Percentiles rank a stretch among this genome's conserved stretches.
phyloP scores from a whole-genome alignment of 257 asterid species.

The Lycium ferocissimum region DNA sequence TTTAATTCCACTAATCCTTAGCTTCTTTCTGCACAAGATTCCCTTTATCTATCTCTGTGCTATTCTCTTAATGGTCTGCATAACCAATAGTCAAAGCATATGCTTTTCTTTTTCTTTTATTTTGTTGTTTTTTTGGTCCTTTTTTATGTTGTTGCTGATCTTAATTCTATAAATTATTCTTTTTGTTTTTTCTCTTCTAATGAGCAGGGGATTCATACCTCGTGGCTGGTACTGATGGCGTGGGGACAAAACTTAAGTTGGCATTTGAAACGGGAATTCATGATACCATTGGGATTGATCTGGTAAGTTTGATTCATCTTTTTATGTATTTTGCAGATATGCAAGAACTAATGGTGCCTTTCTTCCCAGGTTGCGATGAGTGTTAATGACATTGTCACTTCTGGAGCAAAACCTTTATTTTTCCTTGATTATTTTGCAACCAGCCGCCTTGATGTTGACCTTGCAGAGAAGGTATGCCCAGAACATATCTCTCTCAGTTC shows the following conservation, averaged over 20 bases:
- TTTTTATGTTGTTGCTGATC: not conserved
- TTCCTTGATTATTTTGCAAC: constrained; percentile 98
- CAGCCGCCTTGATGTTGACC: constrained; percentile 87
- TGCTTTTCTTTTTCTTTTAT: not conserved
- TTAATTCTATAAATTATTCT: not conserved
- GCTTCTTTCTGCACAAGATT: not conserved
- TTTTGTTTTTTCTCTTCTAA: constrained; percentile 18
- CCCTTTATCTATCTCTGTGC: not conserved
- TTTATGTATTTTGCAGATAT: not conserved
- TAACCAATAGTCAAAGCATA: not conserved
- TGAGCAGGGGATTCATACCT: constrained; percentile 83
- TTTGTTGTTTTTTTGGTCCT: not conserved
- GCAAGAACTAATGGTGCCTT: constrained; percentile 26
- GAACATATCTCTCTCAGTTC: not conserved
- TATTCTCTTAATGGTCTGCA: not conserved
- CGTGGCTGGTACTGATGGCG: constrained; percentile 98
- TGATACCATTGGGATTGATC: constrained; percentile 93
- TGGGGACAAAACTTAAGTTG: constrained; percentile 91
- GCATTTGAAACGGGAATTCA: constrained; percentile 98
- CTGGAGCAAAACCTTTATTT: constrained; percentile 97
- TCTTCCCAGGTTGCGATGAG: constrained; percentile 93
- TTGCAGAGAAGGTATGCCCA: constrained; percentile 82
- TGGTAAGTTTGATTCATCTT: constrained; percentile 51
- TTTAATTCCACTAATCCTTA: not conserved
- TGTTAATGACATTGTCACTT: constrained; percentile 93